Evolutionary conservation across 495 filamentous ascomycete species (phyloP).

Genomic region (Aspergillus sclerotioniger): DNA sequence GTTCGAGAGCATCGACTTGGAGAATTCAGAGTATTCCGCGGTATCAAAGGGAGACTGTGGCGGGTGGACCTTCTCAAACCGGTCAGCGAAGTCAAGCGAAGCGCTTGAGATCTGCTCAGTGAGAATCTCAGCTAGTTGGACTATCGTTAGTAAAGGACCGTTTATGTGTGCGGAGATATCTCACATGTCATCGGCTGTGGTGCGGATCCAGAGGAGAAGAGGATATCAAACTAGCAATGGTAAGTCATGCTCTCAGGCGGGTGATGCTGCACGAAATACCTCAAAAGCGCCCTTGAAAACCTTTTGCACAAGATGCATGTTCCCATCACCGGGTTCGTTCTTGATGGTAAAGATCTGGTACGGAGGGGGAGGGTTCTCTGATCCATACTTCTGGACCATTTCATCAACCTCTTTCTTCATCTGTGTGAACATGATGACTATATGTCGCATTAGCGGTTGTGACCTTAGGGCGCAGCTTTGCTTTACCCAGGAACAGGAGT

Average conservation of each 20-base stretch:
- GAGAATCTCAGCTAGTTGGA: constrained; percentile 58
- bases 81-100: constrained; percentile 66
- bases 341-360: constrained; percentile 80
- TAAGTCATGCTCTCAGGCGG: constrained; percentile 6
- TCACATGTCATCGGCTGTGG: constrained; percentile 57
- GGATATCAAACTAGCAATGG: constrained; percentile 71
- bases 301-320: constrained; percentile 89
- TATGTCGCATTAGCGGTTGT: constrained; percentile 12
- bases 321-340: constrained; percentile 68
- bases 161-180: constrained; percentile 9
- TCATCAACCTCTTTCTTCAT: constrained; percentile 75
- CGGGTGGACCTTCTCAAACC: constrained; percentile 69
- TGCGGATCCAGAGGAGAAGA: constrained; percentile 81
- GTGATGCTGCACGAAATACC: constrained; percentile 31
- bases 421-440: constrained; percentile 66
- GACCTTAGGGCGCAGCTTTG: background rate
- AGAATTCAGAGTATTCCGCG: constrained; percentile 73
- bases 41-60: constrained; percentile 74
- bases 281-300: constrained; percentile 87
- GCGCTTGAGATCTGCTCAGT: constrained; percentile 64
- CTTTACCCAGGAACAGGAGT: background rate
- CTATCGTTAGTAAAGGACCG: constrained; percentile 30
- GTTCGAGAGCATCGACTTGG: constrained; percentile 89
- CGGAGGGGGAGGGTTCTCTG: constrained; percentile 72
- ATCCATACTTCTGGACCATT: constrained; percentile 65